phyloP scores from a whole-genome alignment of 1,284 basidiomycete genomes.

The Rhizopogon parksii region DNA sequence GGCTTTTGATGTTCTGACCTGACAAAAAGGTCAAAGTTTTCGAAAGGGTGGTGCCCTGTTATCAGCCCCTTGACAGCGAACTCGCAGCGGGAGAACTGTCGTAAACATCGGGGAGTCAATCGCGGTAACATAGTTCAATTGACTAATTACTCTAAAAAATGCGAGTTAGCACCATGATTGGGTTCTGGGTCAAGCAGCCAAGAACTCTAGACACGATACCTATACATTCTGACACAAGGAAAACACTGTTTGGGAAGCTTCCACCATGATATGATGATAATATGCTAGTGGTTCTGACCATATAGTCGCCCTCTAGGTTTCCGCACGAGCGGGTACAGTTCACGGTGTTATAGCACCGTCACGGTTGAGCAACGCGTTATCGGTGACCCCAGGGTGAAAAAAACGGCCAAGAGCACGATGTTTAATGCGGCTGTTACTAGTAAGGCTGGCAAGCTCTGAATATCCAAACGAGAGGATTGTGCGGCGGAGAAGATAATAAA shows the following conservation, averaged over 20 bases:
- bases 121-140: background rate
- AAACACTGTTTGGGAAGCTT: background rate
- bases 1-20: no score
- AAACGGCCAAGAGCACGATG: background rate
- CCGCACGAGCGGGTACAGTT: background rate
- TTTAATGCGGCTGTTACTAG: background rate
- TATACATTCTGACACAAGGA: background rate
- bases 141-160: background rate
- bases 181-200: background rate
- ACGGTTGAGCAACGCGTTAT: no score
- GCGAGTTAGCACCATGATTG: background rate
- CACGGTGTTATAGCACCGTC: no score
- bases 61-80: background rate
- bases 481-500: background rate
- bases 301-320: background rate
- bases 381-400: background rate
- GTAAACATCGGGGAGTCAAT: background rate
- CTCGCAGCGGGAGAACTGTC: background rate
- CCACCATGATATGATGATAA: background rate
- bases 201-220: background rate
- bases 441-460: background rate
- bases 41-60: no score
- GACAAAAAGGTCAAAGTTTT: no score
- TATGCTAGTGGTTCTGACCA: background rate
- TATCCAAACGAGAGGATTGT: background rate